Evolutionary conservation across 331 rosid species (phyloP).

Genomic region (Acacia concinna): DNA sequence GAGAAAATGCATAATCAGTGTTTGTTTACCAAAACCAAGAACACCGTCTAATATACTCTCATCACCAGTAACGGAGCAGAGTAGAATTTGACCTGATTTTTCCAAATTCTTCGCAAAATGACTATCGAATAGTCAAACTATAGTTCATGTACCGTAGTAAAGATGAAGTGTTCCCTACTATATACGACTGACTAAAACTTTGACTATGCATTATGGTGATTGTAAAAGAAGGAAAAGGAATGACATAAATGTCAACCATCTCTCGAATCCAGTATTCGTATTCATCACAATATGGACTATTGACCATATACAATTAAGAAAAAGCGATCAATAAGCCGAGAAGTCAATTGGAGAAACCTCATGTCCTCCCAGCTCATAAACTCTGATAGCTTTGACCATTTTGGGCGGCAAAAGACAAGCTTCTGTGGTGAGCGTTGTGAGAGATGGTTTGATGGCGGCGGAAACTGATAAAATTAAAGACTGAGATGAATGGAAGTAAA

Average conservation of each 20-base stretch:
- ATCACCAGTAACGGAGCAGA: background rate
- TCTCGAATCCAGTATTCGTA: background rate
- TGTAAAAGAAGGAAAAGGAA: background rate
- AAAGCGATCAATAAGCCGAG: background rate
- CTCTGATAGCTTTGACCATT: conserved; percentile 80
- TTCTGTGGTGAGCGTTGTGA: conserved; percentile 35
- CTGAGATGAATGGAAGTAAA: background rate
- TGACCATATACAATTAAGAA: background rate
- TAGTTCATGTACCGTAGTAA: background rate
- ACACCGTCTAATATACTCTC: background rate
- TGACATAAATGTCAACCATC: background rate
- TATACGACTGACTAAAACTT: background rate
- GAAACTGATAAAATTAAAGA: background rate
- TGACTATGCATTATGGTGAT: background rate
- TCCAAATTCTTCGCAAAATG: background rate
- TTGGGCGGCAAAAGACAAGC: conserved; percentile 37
- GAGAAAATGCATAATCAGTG: background rate
- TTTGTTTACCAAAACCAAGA: background rate
- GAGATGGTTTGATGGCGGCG: background rate
- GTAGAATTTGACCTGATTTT: background rate
- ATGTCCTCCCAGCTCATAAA: conserved; percentile 77
- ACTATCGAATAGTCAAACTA: too few species aligned
- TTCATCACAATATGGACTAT: background rate
- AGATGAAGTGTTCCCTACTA: background rate
- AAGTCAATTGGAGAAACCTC: conserved; percentile 45